These are phyloP conservation scores for Larix kaempferi DNA, from an alignment of 75 land plant species.

Conservation along the genomic window DNA sequence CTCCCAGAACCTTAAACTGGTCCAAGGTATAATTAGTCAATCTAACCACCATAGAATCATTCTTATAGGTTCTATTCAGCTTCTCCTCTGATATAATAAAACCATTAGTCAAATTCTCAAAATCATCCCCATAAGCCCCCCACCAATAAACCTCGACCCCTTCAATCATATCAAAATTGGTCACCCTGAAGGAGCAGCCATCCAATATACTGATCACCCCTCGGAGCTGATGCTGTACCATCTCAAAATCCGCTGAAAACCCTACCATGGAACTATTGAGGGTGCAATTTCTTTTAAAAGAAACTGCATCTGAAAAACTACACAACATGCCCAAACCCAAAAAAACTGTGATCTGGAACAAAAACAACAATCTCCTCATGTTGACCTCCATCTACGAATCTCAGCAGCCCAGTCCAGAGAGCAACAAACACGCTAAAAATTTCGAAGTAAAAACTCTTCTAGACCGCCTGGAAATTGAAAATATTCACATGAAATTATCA, in stretches of 20 bases:
- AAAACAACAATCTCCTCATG: not conserved
- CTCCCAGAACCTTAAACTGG: constrained; percentile 59
- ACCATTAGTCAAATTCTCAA: constrained; percentile 65
- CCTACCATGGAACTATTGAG: constrained; percentile 36
- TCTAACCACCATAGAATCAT: constrained; percentile 46
- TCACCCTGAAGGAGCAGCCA: constrained; percentile 81
- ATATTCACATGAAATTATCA: no score
- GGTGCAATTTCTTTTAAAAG: constrained; percentile 26
- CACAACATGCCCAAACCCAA: not conserved
- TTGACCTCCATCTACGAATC: not conserved
- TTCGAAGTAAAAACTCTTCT: no score
- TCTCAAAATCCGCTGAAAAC: constrained; percentile 64
- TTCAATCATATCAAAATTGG: constrained; percentile 77
- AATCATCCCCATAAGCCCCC: constrained; percentile 69
- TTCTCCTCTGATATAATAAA: constrained; percentile 45
- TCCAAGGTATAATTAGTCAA: constrained; percentile 65
- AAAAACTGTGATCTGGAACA: not conserved
- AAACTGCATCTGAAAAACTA: not conserved
- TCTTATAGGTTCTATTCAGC: constrained; percentile 53
- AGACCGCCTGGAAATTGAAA: no score
- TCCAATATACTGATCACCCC: constrained; percentile 64
- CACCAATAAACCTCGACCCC: constrained; percentile 82
- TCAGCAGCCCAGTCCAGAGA: not conserved
- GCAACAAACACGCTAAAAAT: no score
- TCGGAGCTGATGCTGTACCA: constrained; percentile 96